Conservation (phyloP, 2,329 filamentous ascomycete species). For the Ophiocordyceps camponoti-leonardi region DNA sequence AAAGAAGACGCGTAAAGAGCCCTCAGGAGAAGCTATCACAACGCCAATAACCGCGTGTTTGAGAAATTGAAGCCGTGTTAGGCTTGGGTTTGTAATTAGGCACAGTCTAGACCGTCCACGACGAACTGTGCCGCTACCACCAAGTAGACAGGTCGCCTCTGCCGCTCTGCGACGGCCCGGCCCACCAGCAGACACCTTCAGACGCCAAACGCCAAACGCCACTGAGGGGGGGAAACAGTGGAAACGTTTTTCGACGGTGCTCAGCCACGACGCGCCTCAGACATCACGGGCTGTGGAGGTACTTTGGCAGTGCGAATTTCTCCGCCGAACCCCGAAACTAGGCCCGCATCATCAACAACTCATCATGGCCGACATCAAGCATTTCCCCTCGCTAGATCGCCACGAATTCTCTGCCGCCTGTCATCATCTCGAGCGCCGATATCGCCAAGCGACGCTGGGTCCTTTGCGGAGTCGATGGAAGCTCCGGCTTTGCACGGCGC, state of each 20-base stretch:
- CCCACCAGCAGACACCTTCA: too few species aligned
- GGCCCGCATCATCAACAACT: neutral
- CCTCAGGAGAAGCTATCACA: neutral
- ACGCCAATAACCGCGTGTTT: neutral
- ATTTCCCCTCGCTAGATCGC: constrained; percentile 42
- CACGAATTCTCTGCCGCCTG: constrained; percentile 51
- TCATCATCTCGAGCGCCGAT: constrained; percentile 40
- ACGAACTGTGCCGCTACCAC: neutral
- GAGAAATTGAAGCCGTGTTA: neutral
- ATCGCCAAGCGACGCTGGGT: constrained; percentile 40
- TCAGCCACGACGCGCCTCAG: neutral
- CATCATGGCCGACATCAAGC: constrained; percentile 19
- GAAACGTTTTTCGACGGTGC: neutral
- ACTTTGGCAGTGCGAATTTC: neutral
- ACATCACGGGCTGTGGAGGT: neutral
- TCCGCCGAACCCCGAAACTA: neutral
- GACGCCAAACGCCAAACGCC: too few species aligned
- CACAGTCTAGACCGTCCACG: neutral
- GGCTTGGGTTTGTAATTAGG: neutral
- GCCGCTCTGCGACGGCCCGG: too few species aligned
- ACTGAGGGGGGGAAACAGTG: too few species aligned
- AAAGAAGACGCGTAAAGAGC: too few species aligned
- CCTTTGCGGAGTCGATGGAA: constrained; percentile 36
- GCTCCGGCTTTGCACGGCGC: constrained; percentile 31
- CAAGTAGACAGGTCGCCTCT: neutral